phyloP scores from a whole-genome alignment of 495 filamentous ascomycete genomes.

The Lasiosphaeris hirsuta region DNA sequence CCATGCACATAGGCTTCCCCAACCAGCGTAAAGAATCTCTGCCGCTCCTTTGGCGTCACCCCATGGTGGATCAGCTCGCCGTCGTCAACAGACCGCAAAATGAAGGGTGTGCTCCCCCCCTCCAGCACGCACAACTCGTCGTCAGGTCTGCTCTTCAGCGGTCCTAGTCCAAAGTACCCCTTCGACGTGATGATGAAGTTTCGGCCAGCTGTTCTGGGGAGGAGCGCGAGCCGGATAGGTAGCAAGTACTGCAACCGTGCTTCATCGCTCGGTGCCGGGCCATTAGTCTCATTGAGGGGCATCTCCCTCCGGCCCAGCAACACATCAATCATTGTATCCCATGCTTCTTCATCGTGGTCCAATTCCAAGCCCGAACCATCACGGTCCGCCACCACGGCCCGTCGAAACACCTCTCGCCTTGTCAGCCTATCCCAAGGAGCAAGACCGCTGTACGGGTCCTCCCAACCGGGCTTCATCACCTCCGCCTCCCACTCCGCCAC shows the following conservation, averaged over 20 bases:
- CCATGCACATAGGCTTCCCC: slow-evolving; percentile 7
- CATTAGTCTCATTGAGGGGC: not conserved
- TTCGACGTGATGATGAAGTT: slow-evolving; percentile 6
- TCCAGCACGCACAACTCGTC: slow-evolving; percentile 3
- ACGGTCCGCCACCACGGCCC: not conserved
- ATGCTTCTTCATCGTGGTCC: not conserved
- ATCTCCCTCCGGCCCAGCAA: slow-evolving; percentile 1
- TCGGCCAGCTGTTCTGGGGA: not conserved
- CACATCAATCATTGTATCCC: not conserved
- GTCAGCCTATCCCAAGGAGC: not conserved
- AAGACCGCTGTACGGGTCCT: not conserved
- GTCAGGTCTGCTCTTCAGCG: not conserved
- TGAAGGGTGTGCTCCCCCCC: not conserved
- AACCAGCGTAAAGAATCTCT: not conserved
- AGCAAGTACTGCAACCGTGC: not conserved
- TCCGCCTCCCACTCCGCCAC: slow-evolving; percentile 1
- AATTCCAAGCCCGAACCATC: not conserved
- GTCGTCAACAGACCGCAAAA: slow-evolving; percentile 2
- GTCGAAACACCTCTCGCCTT: not conserved
- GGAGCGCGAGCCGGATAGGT: not conserved
- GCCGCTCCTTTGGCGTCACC: not conserved
- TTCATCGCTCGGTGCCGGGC: not conserved
- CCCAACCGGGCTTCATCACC: not conserved
- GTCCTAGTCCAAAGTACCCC: not conserved
- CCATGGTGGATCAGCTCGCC: not conserved